Evolutionary conservation across 202 grass and related monocot genomes (phyloP), one percentile per base, ranked within the genome.

Genomic region (Tripidium arundinaceum): DNA sequence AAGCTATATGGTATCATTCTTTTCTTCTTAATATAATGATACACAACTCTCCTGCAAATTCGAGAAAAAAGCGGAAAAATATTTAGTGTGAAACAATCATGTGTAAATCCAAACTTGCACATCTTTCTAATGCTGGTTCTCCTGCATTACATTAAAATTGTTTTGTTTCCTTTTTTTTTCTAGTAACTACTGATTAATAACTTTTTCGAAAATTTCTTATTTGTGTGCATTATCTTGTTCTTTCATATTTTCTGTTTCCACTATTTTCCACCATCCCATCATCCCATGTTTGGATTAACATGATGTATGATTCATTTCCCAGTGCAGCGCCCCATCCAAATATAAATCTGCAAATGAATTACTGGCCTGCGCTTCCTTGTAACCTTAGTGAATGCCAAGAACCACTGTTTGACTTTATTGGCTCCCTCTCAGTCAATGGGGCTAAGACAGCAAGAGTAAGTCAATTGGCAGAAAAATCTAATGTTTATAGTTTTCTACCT

Each of bases 331-430:
- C 94, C 78, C 94, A 98, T 81, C 58, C 86, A 86, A 98, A 98
- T 85, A 93, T 98, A 85, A 98, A 98, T 92, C 84, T 98, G 18
- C 88, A 94, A 89, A 98, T 98, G 94, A 98, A 98, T 81, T 98
- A 98, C 49, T 98, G 94, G 94, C 92, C 90, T 64, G 82, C 92
- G 10, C 92, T 98, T 94, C 67, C 92, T 70, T 98, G 94, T 72
- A 86, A 92, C 79, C 92, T 98, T 81, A 84, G 86, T 10, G 94
- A 98, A 82, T 98, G 94, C 78, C 91, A 98, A 94, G 81, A 94
- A 83, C 94, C 94, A 6, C 72, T 98, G 47, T 98, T 98, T 14
- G 86, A 98, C 70, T 94, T 98, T 62, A 98, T 98, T 77, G 80
- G 78, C 65, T 93, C 89, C 75, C 94, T 98, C 75, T 75, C 91